Evolutionary conservation across 352 stramenopile genomes (phyloP), one percentile per base, ranked within the genome.

Genomic region (Phytophthora rubi): DNA sequence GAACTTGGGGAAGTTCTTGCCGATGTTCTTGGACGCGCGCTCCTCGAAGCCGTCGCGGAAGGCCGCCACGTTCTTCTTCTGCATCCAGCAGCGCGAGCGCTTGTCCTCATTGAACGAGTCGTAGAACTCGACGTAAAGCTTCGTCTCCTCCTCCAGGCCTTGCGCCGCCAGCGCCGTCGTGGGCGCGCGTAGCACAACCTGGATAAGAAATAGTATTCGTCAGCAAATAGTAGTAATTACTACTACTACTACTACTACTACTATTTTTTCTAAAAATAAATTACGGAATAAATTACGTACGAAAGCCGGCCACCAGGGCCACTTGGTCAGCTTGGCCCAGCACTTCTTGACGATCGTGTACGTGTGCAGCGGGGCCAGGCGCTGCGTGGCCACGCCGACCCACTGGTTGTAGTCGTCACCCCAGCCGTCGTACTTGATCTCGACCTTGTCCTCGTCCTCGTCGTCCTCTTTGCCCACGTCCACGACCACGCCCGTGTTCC

Each of bases 391-490:
- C 13, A 90, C 75, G 51, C 62, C 52, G 16, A 94, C 68, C 83
- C 83, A 92, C 74, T 94, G 80, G 76, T 94, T 93, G 75, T 88
- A 93, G 59, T 93, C 84, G 42, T 93, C 87, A 16, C 75, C 77
- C 87, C 87, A 94, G 37, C 87, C 87, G 65, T 94, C 87, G 76
- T 94, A 94, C 74, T 92, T 92, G 69, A 94, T 81, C 70, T 94
- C 83, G 16, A 91, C 86, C 78, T 90, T 73, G 42, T 76, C 62
- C 21, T 68, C 62, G 9, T 69, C 59, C 26, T 84, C 77, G 32
- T 90, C 82, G 45, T 76, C 77, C 51, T 90, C 83, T 47, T 85
- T 77, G 45, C 79, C 84, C 57, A 92, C 80, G 65, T 94, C 85
- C 44, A 82, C 79, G 66, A 94, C 83, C 21, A 78, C 45, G 32